These are phyloP conservation scores for Phytopythium sindhum DNA, from an alignment of 352 stramenopile genomes.

Conservation along the genomic window DNA sequence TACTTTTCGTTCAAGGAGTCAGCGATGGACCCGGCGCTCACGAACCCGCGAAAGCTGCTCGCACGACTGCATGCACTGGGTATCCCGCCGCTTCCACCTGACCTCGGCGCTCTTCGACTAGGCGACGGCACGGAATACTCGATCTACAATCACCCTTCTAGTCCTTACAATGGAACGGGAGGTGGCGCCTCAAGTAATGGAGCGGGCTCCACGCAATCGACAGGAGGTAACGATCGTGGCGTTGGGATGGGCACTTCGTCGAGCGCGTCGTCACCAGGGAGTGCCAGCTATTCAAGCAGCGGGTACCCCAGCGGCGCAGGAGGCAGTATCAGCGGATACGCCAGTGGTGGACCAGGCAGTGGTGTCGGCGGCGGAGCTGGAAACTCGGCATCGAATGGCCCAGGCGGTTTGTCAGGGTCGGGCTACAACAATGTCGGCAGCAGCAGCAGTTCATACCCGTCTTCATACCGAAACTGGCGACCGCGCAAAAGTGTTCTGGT, in stretches of 20 bases:
- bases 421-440: constrained; percentile 18
- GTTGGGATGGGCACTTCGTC: constrained; percentile 10
- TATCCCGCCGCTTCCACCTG: constrained; percentile 90
- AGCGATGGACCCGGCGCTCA: constrained; percentile 76
- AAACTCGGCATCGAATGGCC: constrained; percentile 20
- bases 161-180: constrained; percentile 44
- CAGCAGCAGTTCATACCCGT: constrained; percentile 33
- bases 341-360: constrained; percentile 21
- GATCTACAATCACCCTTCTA: constrained; percentile 75
- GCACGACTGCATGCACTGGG: constrained; percentile 90
- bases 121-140: constrained; percentile 63
- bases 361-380: constrained; percentile 14
- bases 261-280: constrained; percentile 22
- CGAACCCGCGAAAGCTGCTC: constrained; percentile 82
- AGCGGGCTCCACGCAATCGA: constrained; percentile 16
- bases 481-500: constrained; percentile 82
- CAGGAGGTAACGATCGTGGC: constrained; percentile 23
- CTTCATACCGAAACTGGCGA: constrained; percentile 73
- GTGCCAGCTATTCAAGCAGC: constrained; percentile 19
- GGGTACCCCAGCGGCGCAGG: constrained; percentile 5
- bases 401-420: not conserved
- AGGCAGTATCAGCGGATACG: constrained; percentile 13
- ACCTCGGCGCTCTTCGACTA: constrained; percentile 83
- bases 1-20: constrained; percentile 79
- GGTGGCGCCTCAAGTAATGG: constrained; percentile 11